Conservation (phyloP, 2,329 filamentous ascomycete species). For the Pyrenophora teres region DNA sequence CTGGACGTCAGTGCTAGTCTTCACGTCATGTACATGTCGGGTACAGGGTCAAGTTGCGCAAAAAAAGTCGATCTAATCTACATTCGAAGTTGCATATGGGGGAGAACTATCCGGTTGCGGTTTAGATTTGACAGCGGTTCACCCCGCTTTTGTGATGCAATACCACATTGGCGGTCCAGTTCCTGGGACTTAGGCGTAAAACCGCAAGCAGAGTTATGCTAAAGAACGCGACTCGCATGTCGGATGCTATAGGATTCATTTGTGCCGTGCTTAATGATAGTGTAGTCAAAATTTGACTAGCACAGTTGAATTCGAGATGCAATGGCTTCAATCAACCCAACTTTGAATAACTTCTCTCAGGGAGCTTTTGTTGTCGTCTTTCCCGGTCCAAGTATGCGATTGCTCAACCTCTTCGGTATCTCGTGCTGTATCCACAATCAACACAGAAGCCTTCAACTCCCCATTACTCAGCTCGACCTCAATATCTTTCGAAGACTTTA, state of each 20-base stretch:
- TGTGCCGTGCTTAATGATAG: no score
- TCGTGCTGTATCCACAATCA: slow-evolving; percentile 4
- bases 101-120: slow-evolving; percentile 5
- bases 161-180: slow-evolving; percentile 1
- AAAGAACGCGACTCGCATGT: no score
- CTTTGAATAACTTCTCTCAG: slow-evolving; percentile 33
- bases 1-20: slow-evolving; percentile 14
- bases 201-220: no score
- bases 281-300: no score
- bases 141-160: slow-evolving; percentile 13
- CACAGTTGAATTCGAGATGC: no score
- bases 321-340: slow-evolving; percentile 24
- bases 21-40: slow-evolving; percentile 33
- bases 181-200: no score
- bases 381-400: slow-evolving; percentile 33
- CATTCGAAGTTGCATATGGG: slow-evolving; percentile 4
- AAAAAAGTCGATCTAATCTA: slow-evolving; percentile 3
- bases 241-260: no score
- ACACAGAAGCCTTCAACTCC: slow-evolving; percentile 19
- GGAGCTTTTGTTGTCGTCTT: slow-evolving; percentile 4
- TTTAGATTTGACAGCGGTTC: not conserved
- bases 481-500: slow-evolving; percentile 26
- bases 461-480: slow-evolving; percentile 26
- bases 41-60: slow-evolving; percentile 9
- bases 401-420: slow-evolving; percentile 17